phyloP scores from a whole-genome alignment of 192 early-diverging fungal genomes.

The Linnemannia zychae region DNA sequence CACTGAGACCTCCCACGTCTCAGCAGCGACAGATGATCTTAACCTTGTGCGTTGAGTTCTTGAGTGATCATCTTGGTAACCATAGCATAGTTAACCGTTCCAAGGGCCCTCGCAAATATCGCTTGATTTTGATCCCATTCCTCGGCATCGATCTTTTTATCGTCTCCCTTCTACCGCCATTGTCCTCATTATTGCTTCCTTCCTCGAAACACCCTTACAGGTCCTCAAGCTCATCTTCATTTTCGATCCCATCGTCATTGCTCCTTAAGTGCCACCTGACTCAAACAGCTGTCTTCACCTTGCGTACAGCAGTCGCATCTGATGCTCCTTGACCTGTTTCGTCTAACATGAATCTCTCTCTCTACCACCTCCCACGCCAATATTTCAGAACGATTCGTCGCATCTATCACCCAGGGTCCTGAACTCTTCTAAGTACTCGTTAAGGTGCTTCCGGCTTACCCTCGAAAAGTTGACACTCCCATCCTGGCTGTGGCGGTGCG shows the following conservation, averaged over 20 bases:
- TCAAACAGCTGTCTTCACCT: background rate
- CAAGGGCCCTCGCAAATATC: background rate
- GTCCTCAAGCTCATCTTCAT: conserved; percentile 27
- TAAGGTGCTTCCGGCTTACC: conserved; percentile 12
- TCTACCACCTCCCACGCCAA: conserved; percentile 8
- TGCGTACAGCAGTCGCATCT: background rate
- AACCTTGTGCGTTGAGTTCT: background rate
- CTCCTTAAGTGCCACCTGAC: conserved; percentile 7
- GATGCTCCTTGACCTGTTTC: background rate
- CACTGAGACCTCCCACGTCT: background rate
- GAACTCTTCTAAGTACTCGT: conserved; percentile 12
- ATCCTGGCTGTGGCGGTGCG: conserved; percentile 2
- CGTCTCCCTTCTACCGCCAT: conserved; percentile 6
- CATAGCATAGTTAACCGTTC: background rate
- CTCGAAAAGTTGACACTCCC: conserved; percentile 8
- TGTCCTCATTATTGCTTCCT: background rate
- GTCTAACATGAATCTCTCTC: background rate
- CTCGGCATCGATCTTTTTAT: no score
- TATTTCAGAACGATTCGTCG: conserved; percentile 6
- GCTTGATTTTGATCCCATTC: background rate
- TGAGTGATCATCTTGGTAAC: background rate
- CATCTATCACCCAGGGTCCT: conserved; percentile 8
- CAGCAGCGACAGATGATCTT: background rate
- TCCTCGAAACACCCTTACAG: conserved; percentile 4
- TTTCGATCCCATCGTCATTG: conserved; percentile 24